phyloP scores from a whole-genome alignment of 768 basidiomycete species.

The Boletus rubescentipes region DNA sequence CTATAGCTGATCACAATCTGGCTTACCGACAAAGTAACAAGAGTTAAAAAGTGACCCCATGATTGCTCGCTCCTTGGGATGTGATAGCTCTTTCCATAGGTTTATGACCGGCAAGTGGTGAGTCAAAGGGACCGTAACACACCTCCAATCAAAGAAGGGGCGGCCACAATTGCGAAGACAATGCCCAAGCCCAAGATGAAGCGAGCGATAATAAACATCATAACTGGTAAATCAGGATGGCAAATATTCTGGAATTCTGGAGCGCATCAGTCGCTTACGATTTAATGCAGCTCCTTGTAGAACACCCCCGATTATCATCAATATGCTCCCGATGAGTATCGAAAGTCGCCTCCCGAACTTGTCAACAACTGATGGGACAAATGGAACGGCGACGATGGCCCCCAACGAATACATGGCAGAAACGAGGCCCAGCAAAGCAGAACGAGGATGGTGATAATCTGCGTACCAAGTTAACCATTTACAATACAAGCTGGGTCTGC shows the following conservation, averaged over 20 bases:
- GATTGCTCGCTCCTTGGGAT: conserved; percentile 12
- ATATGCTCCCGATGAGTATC: conserved; percentile 12
- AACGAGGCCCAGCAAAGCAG: neutral
- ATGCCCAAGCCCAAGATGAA: conserved; percentile 17
- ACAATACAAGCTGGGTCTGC: neutral
- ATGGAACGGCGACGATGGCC: conserved; percentile 51
- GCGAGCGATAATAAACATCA: conserved; percentile 15
- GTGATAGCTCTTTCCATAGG: conserved; percentile 13
- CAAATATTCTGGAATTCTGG: too few species aligned
- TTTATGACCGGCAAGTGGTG: neutral
- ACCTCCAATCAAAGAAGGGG: conserved; percentile 21
- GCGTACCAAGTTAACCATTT: neutral
- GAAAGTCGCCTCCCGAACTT: conserved; percentile 14
- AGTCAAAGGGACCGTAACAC: neutral
- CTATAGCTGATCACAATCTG: neutral
- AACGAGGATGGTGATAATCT: neutral
- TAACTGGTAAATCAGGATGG: neutral
- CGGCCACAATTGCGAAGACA: conserved; percentile 15
- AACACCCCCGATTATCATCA: conserved; percentile 11
- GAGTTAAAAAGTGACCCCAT: neutral
- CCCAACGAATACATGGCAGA: conserved; percentile 59
- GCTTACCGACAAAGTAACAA: conserved; percentile 2
- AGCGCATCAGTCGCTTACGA: conserved; percentile 2
- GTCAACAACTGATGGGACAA: conserved; percentile 21
- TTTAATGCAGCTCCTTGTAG: conserved; percentile 17